Conservation (phyloP, 352 stramenopile species). For the Globisporangium canariense region DNA sequence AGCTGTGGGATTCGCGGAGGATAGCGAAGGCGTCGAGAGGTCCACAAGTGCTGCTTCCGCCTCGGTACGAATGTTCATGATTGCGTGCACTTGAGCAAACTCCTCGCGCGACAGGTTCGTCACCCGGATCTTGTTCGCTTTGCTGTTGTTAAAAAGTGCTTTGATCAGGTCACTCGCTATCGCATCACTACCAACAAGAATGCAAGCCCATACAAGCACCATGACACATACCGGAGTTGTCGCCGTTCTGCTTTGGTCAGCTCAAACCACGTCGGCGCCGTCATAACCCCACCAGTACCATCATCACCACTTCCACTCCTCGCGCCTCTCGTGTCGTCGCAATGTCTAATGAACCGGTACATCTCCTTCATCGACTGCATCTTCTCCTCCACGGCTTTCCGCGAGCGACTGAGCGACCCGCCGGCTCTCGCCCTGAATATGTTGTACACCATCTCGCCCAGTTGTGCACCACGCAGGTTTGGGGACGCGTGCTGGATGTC, state of each 20-base stretch:
- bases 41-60: not conserved
- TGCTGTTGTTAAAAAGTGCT: conserved; percentile 1
- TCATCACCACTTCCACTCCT: conserved; percentile 13
- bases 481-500: conserved; percentile 27
- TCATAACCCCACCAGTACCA: conserved; percentile 2
- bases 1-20: not conserved
- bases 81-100: conserved; percentile 39
- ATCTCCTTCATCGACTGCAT: conserved; percentile 81
- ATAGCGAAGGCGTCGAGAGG: not conserved
- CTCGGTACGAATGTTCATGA: conserved; percentile 23
- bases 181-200: not conserved
- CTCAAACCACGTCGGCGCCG: conserved; percentile 49
- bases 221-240: conserved; percentile 30
- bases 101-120: conserved; percentile 37
- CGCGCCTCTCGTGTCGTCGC: conserved; percentile 31
- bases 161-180: too few species aligned
- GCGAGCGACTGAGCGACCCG: conserved; percentile 39
- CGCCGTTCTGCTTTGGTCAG: conserved; percentile 47
- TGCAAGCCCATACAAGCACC: not conserved
- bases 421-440: conserved; percentile 45
- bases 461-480: conserved; percentile 31
- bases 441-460: conserved; percentile 55
- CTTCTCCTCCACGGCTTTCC: conserved; percentile 67
- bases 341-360: conserved; percentile 56
- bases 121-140: conserved; percentile 36